Percentiles rank a stretch among this genome's conserved stretches.
phyloP scores from a whole-genome alignment of 257 asterid genomes.

The Jacaranda copaia region DNA sequence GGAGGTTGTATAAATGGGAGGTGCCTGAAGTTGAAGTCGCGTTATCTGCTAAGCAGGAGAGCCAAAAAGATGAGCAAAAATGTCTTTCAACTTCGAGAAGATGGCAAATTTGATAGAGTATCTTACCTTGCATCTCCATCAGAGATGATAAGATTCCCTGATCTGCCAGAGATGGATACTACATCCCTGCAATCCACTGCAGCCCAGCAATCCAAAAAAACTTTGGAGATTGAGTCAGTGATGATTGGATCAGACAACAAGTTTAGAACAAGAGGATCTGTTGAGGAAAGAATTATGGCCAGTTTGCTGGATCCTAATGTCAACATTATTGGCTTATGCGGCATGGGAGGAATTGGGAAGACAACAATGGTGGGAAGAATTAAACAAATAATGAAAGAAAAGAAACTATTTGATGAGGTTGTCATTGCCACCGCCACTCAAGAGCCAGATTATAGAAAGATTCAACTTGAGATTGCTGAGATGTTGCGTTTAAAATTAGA shows the following conservation, averaged over 20 bases:
- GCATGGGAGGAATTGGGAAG: constrained; percentile 41
- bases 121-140: constrained; percentile 18
- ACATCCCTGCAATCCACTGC: background rate
- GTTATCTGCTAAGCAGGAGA: constrained; percentile 28
- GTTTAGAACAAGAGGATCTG: background rate
- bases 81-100: constrained; percentile 11
- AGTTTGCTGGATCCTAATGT: constrained; percentile 11
- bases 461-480: constrained; percentile 27
- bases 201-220: background rate
- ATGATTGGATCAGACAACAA: background rate
- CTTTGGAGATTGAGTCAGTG: background rate
- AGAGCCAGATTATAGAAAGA: constrained; percentile 15
- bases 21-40: constrained; percentile 23
- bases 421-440: constrained; percentile 23
- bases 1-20: constrained; percentile 27
- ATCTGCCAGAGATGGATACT: background rate
- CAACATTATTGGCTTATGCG: constrained; percentile 31
- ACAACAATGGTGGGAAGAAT: constrained; percentile 26
- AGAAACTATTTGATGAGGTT: constrained; percentile 22
- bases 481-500: constrained; percentile 23
- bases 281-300: constrained; percentile 12
- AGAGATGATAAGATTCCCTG: background rate
- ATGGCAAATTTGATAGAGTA: constrained; percentile 5
- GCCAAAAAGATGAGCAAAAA: constrained; percentile 6
- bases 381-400: constrained; percentile 14